Conservation (phyloP, 148 eudicot species). For the Rheum nobile region DNA sequence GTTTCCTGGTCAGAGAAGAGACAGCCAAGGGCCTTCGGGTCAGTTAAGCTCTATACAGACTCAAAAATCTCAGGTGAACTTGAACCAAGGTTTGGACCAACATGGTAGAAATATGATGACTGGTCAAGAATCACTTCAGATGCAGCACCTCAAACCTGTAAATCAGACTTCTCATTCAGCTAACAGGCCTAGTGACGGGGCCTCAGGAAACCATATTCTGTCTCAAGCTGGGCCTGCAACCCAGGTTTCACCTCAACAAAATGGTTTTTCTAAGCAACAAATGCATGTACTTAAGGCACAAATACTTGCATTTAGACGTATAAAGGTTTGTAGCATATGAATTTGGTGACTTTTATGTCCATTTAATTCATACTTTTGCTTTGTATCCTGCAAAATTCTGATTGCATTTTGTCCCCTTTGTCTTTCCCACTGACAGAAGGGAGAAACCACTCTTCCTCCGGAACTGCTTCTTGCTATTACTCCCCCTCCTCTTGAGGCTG, state of each 20-base stretch:
- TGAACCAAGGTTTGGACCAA: slow-evolving; percentile 69
- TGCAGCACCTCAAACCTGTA: slow-evolving; percentile 46
- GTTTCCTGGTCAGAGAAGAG: slow-evolving; percentile 45
- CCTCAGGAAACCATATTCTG: slow-evolving; percentile 25
- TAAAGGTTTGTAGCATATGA: slow-evolving; percentile 45
- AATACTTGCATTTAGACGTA: slow-evolving; percentile 82
- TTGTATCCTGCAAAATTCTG: not conserved
- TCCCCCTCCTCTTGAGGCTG: slow-evolving; percentile 65
- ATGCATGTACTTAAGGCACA: slow-evolving; percentile 93
- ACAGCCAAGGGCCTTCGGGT: slow-evolving; percentile 43
- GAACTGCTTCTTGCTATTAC: slow-evolving; percentile 72
- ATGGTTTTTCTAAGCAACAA: slow-evolving; percentile 80
- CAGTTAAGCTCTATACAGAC: slow-evolving; percentile 34
- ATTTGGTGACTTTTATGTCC: not conserved
- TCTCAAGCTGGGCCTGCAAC: slow-evolving; percentile 39
- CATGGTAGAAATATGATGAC: slow-evolving; percentile 28
- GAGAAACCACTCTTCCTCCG: slow-evolving; percentile 78
- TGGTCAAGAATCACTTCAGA: slow-evolving; percentile 51
- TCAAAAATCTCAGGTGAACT: slow-evolving; percentile 43
- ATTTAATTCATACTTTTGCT: not conserved
- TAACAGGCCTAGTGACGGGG: slow-evolving; percentile 37
- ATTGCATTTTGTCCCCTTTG: not conserved
- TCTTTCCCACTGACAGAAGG: slow-evolving; percentile 51
- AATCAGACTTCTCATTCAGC: slow-evolving; percentile 54
- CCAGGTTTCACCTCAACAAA: slow-evolving; percentile 29